Base-by-base conservation (phyloP, 352 stramenopile genomes). In the Poterioochromonas sp. region DNA sequence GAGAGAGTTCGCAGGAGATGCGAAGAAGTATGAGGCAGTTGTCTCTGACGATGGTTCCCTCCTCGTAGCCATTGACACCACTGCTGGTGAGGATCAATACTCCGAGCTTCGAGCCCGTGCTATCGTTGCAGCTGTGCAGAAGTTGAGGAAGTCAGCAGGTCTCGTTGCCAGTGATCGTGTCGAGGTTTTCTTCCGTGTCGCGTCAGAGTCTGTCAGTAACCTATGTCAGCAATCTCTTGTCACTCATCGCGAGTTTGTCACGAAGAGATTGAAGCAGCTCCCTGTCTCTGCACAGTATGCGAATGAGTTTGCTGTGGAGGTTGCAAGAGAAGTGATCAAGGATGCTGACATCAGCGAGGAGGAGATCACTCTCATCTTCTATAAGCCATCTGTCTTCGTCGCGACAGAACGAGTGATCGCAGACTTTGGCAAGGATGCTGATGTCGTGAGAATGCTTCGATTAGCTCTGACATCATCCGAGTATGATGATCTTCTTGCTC, bases 101-200 rank as follows among this genome's bases (percentile, higher is more conserved):
- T 86, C 88, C 77, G 89, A 96, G 77, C 94, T 93, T 68, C 90
- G 89, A 77, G 91, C 94, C 0, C 92, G 96, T 79, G 94, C 99
- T 82, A 88, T 99, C 64, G 94, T 98, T 78, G 98, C 95, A 80
- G 90, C 92, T 51, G 93, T 99, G 80, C 96, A 99, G 84, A 98
- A 99, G 85, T 86, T 99, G 69, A 88, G 96, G 49, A 99, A 99
- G 86, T 92, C 90, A 81, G 90, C 93, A 20, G 94, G 94, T 3
- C 86, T 99, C 3, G 90, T 95, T 73, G 83, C 97, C 44, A 89
- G 90, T 80, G 94, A 99, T 85, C 91, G 93, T 81, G 93, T 98
- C 78, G 93, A 98, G 80, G 91, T 97, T 2, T 98, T 95, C 86
- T 97, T 93, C 74, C 68, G 85, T 60, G 87, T 97, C 82, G 63